Base-by-base conservation (phyloP, 1,284 basidiomycete species). In the Leccinum solheimii region DNA sequence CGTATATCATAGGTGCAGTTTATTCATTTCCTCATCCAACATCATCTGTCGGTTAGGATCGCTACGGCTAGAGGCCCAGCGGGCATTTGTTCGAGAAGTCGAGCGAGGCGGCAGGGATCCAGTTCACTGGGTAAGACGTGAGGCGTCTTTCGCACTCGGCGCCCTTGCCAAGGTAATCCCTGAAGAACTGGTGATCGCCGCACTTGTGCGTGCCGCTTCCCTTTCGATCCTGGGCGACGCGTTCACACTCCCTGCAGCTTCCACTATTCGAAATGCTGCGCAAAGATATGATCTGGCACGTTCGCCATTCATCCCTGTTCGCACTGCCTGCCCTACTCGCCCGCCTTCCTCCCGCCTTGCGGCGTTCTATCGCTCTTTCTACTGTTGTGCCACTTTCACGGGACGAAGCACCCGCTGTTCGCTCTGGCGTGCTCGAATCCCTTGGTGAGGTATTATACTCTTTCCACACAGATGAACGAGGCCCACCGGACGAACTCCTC, bases 391-490 rank as follows among this genome's bases (percentile, higher is more conserved):
- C 82, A 1, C 84, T 97, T 23, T 82, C 87, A n/a, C 75, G 75
- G 23, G 93, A 96, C 71, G 81, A 85, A 36, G 83, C 84, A 23
- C 77, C 85, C 5, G 81, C 86, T 19, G 94, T 98, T 21, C 88
- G 94, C 27, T 85, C 86, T 21, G 92, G 93, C 1, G 87, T 92
- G 1, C 83, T 98, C 38, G 95, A 98, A 72, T 85, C 94, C 38
- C 85, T 98, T 7, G 97, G 96, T 6, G 96, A 98, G 74, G 86
- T 96, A 26, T 87, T 98, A 65, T 88, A 93, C 74, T 86, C 93
- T 5, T 99, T 99, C 73, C 81, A 85, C 59, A 78, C 84, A 38
- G 87, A 90, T 67, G 78, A 81, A 8, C 80, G 77, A 16, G 92
- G 91, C 0, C 90, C 91, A 9, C 96, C 96, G 1, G 73, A 82